phyloP scores from a whole-genome alignment of 495 filamentous ascomycete genomes.

The Rusavskia elegans region DNA sequence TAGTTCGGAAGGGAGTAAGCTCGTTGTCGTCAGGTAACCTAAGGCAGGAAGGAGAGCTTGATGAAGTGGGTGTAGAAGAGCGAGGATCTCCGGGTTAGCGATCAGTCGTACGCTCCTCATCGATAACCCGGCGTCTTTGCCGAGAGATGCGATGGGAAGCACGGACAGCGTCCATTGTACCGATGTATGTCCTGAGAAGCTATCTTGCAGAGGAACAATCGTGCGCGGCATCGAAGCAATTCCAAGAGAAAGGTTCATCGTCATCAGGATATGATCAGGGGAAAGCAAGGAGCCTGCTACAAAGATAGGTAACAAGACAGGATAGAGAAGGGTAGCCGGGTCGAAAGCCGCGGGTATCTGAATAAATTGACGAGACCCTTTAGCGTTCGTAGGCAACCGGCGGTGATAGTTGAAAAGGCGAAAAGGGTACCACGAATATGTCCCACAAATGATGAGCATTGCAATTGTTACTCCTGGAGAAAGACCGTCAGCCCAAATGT shows the following conservation, averaged over 20 bases:
- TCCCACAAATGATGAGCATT: conserved; percentile 8
- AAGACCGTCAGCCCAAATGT: background rate
- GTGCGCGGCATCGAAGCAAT: conserved; percentile 60
- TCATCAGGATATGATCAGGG: conserved; percentile 35
- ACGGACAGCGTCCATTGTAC: conserved; percentile 61
- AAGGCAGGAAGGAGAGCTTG: conserved; percentile 60
- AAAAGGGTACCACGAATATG: conserved; percentile 32
- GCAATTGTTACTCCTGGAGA: conserved; percentile 31
- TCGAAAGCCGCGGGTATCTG: conserved; percentile 63
- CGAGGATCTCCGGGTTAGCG: conserved; percentile 38
- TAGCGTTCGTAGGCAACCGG: background rate
- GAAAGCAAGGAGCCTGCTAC: conserved; percentile 63
- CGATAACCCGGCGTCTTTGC: background rate
- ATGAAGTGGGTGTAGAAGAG: conserved; percentile 71
- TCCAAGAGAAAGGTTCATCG: conserved; percentile 68
- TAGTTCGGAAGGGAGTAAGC: conserved; percentile 69
- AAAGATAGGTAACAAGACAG: conserved; percentile 55
- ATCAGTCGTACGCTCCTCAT: conserved; percentile 2
- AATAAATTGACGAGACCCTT: conserved; percentile 13
- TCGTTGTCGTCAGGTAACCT: conserved; percentile 70
- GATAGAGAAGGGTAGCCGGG: conserved; percentile 82
- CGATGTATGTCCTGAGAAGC: conserved; percentile 37
- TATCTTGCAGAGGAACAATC: conserved; percentile 46
- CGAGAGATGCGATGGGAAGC: conserved; percentile 37
- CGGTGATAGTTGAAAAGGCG: conserved; percentile 10